Conservation (phyloP, 345 rosid genomes). For the Anastatica hierochuntica region DNA sequence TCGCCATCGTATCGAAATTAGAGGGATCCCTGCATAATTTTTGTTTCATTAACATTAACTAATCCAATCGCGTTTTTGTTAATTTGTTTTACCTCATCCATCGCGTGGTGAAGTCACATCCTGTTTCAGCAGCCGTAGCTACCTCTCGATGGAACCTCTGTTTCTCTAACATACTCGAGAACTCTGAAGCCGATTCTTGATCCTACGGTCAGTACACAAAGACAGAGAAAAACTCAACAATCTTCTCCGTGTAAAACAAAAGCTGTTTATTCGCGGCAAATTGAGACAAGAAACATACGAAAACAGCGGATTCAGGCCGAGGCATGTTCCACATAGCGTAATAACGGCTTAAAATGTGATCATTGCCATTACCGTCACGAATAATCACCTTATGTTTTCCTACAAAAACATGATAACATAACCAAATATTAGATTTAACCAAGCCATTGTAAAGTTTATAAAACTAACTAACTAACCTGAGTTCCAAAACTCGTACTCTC, state of each 20-base stretch:
- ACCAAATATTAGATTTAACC: not conserved
- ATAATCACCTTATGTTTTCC: constrained; percentile 57
- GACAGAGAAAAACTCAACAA: too few relatives aligned
- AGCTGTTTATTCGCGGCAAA: too few relatives aligned
- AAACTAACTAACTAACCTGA: constrained; percentile 36
- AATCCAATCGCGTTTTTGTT: not conserved
- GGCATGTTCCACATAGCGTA: constrained; percentile 91
- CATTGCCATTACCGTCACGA: constrained; percentile 34
- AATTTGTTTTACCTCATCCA: constrained; percentile 68
- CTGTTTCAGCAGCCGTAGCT: constrained; percentile 88
- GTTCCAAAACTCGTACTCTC: constrained; percentile 73
- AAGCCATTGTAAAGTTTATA: not conserved
- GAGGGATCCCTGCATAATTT: constrained; percentile 39
- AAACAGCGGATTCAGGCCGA: constrained; percentile 63
- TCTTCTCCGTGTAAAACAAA: too few relatives aligned
- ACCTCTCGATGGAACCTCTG: constrained; percentile 54
- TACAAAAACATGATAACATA: constrained; percentile 12
- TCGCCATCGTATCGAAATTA: constrained; percentile 47
- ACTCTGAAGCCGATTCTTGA: constrained; percentile 44
- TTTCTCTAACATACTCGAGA: constrained; percentile 38
- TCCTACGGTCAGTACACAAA: constrained; percentile 36
- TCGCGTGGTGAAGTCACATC: constrained; percentile 85
- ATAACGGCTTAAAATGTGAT: constrained; percentile 59
- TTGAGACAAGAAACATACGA: constrained; percentile 28
- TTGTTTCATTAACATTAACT: too few relatives aligned